Evolutionary conservation across 768 basidiomycete species (phyloP).

Genomic region (Suillus brevipes): DNA sequence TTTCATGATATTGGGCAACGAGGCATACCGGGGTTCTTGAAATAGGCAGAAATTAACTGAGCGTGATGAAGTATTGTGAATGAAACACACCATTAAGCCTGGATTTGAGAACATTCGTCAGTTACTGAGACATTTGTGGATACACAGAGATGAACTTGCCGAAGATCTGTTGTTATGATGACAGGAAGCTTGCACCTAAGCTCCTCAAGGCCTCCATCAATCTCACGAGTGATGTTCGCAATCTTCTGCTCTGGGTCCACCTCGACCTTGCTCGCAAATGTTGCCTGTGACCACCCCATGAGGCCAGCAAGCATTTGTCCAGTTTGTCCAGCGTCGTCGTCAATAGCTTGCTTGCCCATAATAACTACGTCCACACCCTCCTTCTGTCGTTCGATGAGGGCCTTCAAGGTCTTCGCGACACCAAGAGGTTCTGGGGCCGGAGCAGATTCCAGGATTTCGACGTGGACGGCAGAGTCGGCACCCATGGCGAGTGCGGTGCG

Average conservation of each 20-base stretch:
- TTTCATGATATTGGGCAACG: conserved; percentile 97
- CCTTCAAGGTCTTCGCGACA: conserved; percentile 82
- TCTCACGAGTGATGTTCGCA: conserved; percentile 80
- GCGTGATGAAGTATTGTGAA: neutral
- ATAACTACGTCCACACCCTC: conserved; percentile 83
- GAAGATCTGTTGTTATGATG: conserved; percentile 89
- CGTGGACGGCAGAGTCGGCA: conserved; percentile 89
- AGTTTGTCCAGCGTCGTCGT: conserved; percentile 93
- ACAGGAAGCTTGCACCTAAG: conserved; percentile 77
- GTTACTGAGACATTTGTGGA: neutral
- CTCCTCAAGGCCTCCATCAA: conserved; percentile 92
- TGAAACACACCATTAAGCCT: conserved; percentile 69
- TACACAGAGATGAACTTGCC: conserved; percentile 49
- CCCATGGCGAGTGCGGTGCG: conserved; percentile 98
- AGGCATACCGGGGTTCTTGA: conserved; percentile 92
- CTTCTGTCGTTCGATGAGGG: conserved; percentile 64
- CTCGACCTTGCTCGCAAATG: conserved; percentile 88
- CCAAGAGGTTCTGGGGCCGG: conserved; percentile 87
- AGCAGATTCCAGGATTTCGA: conserved; percentile 75
- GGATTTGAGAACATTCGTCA: conserved; percentile 4
- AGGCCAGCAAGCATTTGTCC: conserved; percentile 97
- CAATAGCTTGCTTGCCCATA: conserved; percentile 97
- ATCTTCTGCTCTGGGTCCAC: conserved; percentile 62
- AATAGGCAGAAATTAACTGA: conserved; percentile 7
- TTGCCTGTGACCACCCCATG: conserved; percentile 90